These are phyloP conservation scores for Trametes sp. DNA, from an alignment of 1,284 basidiomycete genomes.

Conservation along the genomic window DNA sequence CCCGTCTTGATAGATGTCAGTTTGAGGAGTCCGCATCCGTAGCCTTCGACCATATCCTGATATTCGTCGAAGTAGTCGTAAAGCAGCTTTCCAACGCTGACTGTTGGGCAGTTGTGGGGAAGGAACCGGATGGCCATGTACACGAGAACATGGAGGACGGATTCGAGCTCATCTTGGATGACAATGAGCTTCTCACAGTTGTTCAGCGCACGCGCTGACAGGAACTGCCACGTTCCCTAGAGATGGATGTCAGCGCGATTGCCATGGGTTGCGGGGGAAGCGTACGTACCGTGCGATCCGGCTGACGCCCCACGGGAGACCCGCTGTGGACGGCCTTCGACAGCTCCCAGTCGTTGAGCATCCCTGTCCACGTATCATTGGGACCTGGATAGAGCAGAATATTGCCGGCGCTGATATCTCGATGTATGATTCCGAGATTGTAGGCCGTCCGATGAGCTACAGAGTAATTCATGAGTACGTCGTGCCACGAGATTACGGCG, in stretches of 20 bases:
- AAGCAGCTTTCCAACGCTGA: background rate
- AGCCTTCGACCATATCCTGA: background rate
- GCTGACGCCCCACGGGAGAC: background rate
- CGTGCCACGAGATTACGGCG: too few relatives aligned
- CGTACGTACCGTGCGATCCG: constrained; percentile 12
- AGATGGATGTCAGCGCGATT: background rate
- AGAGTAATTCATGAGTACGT: background rate
- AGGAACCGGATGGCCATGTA: constrained; percentile 21
- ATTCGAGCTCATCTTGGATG: constrained; percentile 21
- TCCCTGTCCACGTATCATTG: background rate
- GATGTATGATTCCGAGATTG: constrained; percentile 7
- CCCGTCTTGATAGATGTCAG: background rate
- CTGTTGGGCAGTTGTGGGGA: constrained; percentile 4
- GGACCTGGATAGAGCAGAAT: constrained; percentile 7
- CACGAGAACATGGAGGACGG: constrained; percentile 23
- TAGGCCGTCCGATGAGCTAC: constrained; percentile 7
- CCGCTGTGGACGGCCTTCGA: background rate
- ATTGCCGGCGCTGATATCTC: constrained; percentile 24
- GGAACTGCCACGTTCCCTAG: constrained; percentile 22
- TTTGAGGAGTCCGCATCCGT: background rate
- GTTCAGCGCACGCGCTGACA: constrained; percentile 12
- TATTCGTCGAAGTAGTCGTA: constrained; percentile 6
- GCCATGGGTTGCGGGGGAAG: too few relatives aligned
- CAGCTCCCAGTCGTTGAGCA: constrained; percentile 26
- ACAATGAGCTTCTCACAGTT: background rate